Evolutionary conservation across 2,329 filamentous ascomycete genomes (phyloP).

Genomic region (Mycocentrospora acerina): DNA sequence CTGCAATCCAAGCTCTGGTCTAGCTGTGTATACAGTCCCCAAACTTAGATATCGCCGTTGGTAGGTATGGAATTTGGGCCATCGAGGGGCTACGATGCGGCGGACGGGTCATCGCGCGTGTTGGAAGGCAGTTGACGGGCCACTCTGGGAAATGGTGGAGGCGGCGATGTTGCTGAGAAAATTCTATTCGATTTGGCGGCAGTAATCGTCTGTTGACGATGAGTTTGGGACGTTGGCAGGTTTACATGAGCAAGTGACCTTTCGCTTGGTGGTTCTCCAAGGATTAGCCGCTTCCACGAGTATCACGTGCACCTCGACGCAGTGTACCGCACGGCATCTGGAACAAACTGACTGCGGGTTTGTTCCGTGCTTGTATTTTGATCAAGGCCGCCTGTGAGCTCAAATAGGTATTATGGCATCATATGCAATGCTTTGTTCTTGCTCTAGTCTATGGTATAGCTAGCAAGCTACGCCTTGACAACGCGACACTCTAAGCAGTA

Average conservation of each 20-base stretch:
- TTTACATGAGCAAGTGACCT: conserved; percentile 12
- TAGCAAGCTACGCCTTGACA: too few species aligned
- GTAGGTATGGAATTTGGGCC: conserved; percentile 8
- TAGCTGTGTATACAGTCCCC: too few species aligned
- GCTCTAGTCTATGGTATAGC: too few species aligned
- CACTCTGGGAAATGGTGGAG: not conserved
- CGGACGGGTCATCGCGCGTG: conserved; percentile 7
- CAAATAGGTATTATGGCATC: not conserved
- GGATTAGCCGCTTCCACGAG: not conserved
- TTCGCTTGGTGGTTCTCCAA: conserved; percentile 14
- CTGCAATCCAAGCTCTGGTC: not conserved
- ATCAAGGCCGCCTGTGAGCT: too few species aligned
- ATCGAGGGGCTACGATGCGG: conserved; percentile 23
- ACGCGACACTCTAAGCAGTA: too few species aligned
- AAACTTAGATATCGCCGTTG: conserved; percentile 2
- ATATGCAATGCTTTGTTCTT: not conserved
- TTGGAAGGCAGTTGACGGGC: not conserved
- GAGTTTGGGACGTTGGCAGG: conserved; percentile 10
- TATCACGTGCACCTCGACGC: too few species aligned
- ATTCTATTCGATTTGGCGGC: too few species aligned
- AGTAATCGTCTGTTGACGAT: conserved; percentile 4
- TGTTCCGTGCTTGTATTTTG: too few species aligned
- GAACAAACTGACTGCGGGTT: too few species aligned
- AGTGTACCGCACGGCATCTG: too few species aligned
- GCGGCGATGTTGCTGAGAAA: not conserved